These are phyloP conservation scores for Penicillium sp. DNA, from an alignment of 2,329 filamentous ascomycete genomes.

Conservation along the genomic window DNA sequence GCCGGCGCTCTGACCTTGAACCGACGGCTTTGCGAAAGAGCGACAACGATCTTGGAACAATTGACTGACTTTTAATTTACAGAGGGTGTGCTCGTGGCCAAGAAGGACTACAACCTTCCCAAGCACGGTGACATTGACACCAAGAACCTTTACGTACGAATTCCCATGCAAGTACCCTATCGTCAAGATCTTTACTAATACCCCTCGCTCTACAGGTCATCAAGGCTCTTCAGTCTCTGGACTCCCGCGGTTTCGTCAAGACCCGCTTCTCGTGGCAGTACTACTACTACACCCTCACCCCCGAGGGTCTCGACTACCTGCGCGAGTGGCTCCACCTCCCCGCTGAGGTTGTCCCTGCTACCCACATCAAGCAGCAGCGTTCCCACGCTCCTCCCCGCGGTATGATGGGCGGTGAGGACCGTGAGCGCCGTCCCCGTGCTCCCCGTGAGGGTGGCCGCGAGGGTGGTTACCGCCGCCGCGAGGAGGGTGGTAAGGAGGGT, in stretches of 20 bases:
- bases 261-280: constrained; percentile 99
- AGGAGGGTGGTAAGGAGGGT: constrained; percentile 80
- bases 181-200: not conserved
- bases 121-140: constrained; percentile 98
- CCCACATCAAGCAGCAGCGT: constrained; percentile 99
- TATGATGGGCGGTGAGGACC: constrained; percentile 88
- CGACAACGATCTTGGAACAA: not conserved
- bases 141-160: constrained; percentile 88
- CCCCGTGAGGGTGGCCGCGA: constrained; percentile 70
- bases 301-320: constrained; percentile 99
- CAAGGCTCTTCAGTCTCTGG: constrained; percentile 98
- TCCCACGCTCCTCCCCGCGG: constrained; percentile 96
- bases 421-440: constrained; percentile 78
- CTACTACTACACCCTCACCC: constrained; percentile 99
- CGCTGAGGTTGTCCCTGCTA: constrained; percentile 98
- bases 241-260: constrained; percentile 98
- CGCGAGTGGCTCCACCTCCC: constrained; percentile 99
- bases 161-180: not conserved
- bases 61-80: constrained; percentile 24
- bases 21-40: not conserved
- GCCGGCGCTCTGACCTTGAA: constrained; percentile 19
- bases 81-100: constrained; percentile 88
- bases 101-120: constrained; percentile 98
- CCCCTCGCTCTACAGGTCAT: constrained; percentile 60
- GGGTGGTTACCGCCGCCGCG: constrained; percentile 89